Evolutionary conservation across 2,329 filamentous ascomycete genomes (phyloP), one percentile per base, ranked within the genome.

Genomic region (Pseudocercospora macadamiae): DNA sequence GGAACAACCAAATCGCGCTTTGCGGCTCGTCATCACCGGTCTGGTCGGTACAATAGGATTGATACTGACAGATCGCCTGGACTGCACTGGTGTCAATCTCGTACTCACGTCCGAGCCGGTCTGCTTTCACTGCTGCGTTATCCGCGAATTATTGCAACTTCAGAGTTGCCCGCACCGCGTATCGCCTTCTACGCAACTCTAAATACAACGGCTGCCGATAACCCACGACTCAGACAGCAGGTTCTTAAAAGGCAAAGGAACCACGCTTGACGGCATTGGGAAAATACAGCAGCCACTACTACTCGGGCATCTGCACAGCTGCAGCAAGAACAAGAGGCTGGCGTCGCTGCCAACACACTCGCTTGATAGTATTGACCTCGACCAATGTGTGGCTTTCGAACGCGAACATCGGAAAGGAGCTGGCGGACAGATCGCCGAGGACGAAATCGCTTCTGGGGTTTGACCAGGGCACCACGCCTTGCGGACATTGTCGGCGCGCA

Each of bases 251-350:
- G n/a, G n/a, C 26, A 12, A 37, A 14, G 3, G 36, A 54, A 48
- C 23, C 32, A 45, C 56, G 56, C 56, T 59, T 59, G 47, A 34
- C 56, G 37, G 34, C 25, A 51, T 59, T 19, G 42, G 56, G 56
- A 42, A 54, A 59, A 42, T 44, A 54, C 42, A 59, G 51, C 30
- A 54, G 26, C n/a, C 28, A 54, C 30, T 10, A 18, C 34, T 10
- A n/a, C 21, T 19, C 42, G 23, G 19, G 42, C 19, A 28, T n/a
- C 52, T 54, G 37, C 52, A 54, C n/a, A 54, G 36, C 23, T 28
- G 36, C 37, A 14, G 52, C 52, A 30, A 34, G 16, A 19, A n/a
- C 26, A 47, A 30, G 21, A 32, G 12, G 34, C 39, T 18, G 18
- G 6, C 34, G 45, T 16, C 7, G n/a, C 21, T 14, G 9, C 9